Percentiles rank a stretch among this genome's conserved stretches.
Conservation (phyloP, 805 yeast genomes). For the Soucietia sequanensis region DNA sequence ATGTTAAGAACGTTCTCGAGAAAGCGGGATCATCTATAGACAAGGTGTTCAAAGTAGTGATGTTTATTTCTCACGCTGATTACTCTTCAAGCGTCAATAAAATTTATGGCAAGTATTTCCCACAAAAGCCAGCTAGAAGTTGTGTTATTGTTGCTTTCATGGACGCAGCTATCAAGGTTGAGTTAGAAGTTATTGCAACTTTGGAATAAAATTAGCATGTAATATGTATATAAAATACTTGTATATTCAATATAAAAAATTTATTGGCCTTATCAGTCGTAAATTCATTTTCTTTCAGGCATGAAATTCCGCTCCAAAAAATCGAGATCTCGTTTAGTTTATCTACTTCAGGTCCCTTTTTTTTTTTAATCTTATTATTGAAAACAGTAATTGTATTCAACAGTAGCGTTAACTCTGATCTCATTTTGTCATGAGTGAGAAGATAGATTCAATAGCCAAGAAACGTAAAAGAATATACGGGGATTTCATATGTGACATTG, state of each 20-base stretch:
- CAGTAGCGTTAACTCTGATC: too few species aligned
- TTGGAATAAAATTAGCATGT: slow-evolving; percentile 16
- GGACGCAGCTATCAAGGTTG: slow-evolving; percentile 48
- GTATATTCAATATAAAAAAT: too few species aligned
- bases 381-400: too few species aligned
- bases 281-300: too few species aligned
- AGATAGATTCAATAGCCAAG: too few species aligned
- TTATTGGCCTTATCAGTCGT: too few species aligned
- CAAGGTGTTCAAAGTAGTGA: slow-evolving; percentile 47
- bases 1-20: slow-evolving; percentile 40
- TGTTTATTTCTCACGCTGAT: slow-evolving; percentile 45
- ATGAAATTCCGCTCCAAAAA: too few species aligned
- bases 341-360: too few species aligned
- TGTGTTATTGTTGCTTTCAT: slow-evolving; percentile 54
- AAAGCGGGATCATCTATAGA: slow-evolving; percentile 47
- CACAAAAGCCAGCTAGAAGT: slow-evolving; percentile 51
- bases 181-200: slow-evolving; percentile 49
- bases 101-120: slow-evolving; percentile 46
- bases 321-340: too few species aligned
- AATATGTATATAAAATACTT: too few species aligned
- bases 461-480: not conserved
- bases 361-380: too few species aligned
- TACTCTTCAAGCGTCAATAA: slow-evolving; percentile 44
- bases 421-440: too few species aligned
- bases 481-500: not conserved